Percentiles rank a stretch among this genome's conserved stretches.
Conservation (phyloP, 306 rosid genomes). For the Rosa lucieae region DNA sequence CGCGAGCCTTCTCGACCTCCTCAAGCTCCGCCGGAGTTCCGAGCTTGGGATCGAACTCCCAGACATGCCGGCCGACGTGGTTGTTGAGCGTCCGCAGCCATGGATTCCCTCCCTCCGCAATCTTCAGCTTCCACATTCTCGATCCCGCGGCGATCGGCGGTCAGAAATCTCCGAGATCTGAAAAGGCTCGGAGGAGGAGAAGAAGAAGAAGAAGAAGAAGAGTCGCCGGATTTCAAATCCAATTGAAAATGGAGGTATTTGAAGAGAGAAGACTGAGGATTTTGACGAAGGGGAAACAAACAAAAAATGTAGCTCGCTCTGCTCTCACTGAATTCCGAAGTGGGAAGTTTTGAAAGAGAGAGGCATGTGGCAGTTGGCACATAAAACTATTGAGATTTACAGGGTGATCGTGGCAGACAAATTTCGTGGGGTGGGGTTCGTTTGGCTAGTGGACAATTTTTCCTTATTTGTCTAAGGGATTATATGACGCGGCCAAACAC, state of each 20-base stretch:
- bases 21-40: constrained; percentile 49
- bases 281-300: too few species aligned
- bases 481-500: background rate
- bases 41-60: constrained; percentile 77
- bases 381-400: background rate
- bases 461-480: background rate
- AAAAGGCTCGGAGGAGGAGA: too few species aligned
- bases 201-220: background rate
- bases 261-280: background rate
- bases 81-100: constrained; percentile 65
- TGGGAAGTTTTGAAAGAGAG: background rate
- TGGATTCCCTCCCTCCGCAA: constrained; percentile 67
- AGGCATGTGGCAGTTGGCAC: background rate
- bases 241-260: background rate
- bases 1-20: constrained; percentile 53
- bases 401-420: background rate
- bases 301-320: too few species aligned
- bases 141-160: background rate
- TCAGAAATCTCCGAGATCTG: background rate
- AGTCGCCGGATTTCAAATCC: background rate
- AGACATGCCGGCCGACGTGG: constrained; percentile 71
- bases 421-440: background rate
- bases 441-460: background rate
- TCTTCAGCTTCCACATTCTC: constrained; percentile 85
- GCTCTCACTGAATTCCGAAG: too few species aligned